Base-by-base conservation (phyloP, 2,329 filamentous ascomycete genomes). In the Sporothrix euskadiensis region DNA sequence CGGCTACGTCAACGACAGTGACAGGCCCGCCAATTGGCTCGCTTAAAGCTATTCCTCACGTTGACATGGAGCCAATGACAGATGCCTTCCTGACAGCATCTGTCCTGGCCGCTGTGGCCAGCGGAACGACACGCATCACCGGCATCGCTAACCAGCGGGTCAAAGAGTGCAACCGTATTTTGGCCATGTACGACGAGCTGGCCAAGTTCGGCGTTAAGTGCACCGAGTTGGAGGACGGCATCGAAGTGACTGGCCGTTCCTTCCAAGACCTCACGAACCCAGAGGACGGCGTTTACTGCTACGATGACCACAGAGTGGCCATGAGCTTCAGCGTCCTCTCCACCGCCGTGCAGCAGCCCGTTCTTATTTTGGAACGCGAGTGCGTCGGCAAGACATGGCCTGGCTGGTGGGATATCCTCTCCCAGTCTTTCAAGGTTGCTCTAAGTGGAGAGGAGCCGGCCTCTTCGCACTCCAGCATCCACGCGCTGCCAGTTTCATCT, bases 61-160 rank as follows among this genome's bases (percentile, higher is more conserved):
- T 99, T 39, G 94, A 99, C 79, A 99, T 99, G 96, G 96, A 98
- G 81, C 92, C 95, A 0, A 99, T 99, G 96, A 99, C 96, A 0
- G 96, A 99, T 82, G 96, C 96, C 68, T 99, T 99, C 85, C 86
- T 99, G 71, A 98, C 94, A 4, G 96, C 96, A 22, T 97, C 94
- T 1, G 94, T 97, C 4, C 87, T 99, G 65, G 96, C 94, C 35
- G 96, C 96, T 49, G 93, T 97, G 59, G 94, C 95, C 10, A 89
- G 88, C 16, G 93, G 93, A 1, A 90, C 90, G 69, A 99, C 96
- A 0, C 89, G 89, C 73, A 98, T 99, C 77, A 92, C 91, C 19
- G 96, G 96, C 69, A 99, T 99, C 78, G 96, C 96, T 41, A 99
- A 99, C 79, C 96, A 99, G 81, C 90, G 96, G 78, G 95, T 98